Evolutionary conservation across 2,329 filamentous ascomycete species (phyloP), one percentile per base, ranked within the genome.

Genomic region (Apiospora phragmitis): DNA sequence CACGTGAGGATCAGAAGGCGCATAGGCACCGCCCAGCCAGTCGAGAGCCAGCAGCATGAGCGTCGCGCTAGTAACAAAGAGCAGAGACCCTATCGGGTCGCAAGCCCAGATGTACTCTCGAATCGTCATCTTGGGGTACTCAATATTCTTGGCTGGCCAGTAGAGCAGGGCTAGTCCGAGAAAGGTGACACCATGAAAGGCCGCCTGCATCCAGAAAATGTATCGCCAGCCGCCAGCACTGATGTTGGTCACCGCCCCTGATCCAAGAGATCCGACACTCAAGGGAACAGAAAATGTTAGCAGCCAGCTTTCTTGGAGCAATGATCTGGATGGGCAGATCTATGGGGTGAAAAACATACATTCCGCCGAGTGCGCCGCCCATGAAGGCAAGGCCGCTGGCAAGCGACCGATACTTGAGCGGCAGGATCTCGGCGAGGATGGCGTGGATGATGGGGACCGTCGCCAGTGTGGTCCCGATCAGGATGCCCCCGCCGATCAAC

Each of bases 121-220:
- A 35, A 82, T 69, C 3, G 79, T 75, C 80, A 84, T 80, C 69
- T 79, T 82, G 1, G 80, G 77, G 32, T 79, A 80, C 66, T 83
- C 80, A 8, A 73, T 72, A 62, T 75, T 77, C 72, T 82, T 83
- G 4, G 82, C 80, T 35, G 83, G 83, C 80, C 82, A 82, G 80
- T 87, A 84, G 76, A 86, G 83, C 35, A 82, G 72, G 43, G 88
- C 75, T 42, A 89, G 76, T 4, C 86, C 86, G 0, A 86, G 45
- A 1, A 82, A 81, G 0, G 85, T 87, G 18, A 82, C 77, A 11
- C 82, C 81, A 72, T 88, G 86, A 71, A 89, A 85, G 8, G 81
- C 86, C 1, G 87, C 86, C 77, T 89, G 87, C 18, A 89, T 87
- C 87, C 87, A 89, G 75, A 88, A 89, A 73, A 89, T 89, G 73